Evolutionary conservation across 2,329 filamentous ascomycete species (phyloP), one percentile per base, ranked within the genome.

Genomic region (Neonectria punicea): DNA sequence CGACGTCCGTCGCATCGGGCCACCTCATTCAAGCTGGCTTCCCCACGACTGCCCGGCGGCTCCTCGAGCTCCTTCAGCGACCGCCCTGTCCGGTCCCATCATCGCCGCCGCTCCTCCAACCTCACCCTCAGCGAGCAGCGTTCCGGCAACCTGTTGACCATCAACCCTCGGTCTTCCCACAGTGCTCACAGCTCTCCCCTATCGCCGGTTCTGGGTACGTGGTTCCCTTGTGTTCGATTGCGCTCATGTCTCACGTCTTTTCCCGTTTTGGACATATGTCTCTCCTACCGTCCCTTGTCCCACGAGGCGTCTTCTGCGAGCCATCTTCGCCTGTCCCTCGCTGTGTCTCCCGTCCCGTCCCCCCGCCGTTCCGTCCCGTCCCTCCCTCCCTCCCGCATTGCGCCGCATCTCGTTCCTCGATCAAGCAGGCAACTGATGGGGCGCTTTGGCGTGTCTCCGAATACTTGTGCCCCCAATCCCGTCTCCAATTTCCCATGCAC

Each of bases 171-270:
- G 36, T 70, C 69, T 44, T 70, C 74, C 57, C 75, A 75, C 58
- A 74, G 74, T 53, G 69, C 69, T 68, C 65, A 66, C 39, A 70
- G 60, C 66, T 54, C 62, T 46, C 69, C 73, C 65, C 81, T 89
- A 58, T 84, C 86, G 66, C 83, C 87, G 36, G 85, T 89, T 72
- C 83, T 85, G 73, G 87, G 86, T 86, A 86, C 76, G 84, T 83
- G 46, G 41, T 47, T 57, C 57, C 51, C 46, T 53, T 25, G 13
- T 25, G 43, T 14, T 65, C 58, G 64, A 55, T 66, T 53, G 57
- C 62, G 36, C 49, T 51, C 54, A 65, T 73, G 71, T 73, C 71
- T 74, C 63, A 70, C 51, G 62, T 56, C 47, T 55, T 63, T 63
- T 69, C 63, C 66, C 57, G 57, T 44, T 25, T 30, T 58, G 18